Evolutionary conservation across 768 basidiomycete genomes (phyloP).

Genomic region (Cyclocybe cylindracea): DNA sequence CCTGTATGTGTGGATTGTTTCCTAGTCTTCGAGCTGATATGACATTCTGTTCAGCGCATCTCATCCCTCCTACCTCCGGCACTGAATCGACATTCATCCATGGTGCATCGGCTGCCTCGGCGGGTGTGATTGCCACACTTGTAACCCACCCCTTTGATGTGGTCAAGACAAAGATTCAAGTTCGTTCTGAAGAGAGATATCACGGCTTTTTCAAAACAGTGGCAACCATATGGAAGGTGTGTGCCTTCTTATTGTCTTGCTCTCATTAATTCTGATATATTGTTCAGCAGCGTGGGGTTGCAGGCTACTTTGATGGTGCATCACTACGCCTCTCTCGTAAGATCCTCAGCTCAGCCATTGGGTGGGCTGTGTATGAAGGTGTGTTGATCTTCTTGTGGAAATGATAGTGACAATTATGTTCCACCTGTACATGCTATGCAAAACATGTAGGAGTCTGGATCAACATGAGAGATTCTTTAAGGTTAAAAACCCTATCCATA

Average conservation of each 20-base stretch:
- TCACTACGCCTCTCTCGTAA: slow-evolving; percentile 84
- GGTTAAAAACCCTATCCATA: too few relatives aligned
- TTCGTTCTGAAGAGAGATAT: slow-evolving; percentile 77
- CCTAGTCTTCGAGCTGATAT: slow-evolving; percentile 6
- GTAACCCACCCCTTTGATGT: slow-evolving; percentile 94
- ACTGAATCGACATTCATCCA: slow-evolving; percentile 56
- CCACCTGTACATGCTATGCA: too few relatives aligned
- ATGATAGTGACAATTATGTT: neutral
- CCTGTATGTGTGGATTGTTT: slow-evolving; percentile 43
- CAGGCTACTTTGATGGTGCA: slow-evolving; percentile 86
- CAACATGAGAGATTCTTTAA: too few relatives aligned
- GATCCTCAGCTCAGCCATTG: slow-evolving; percentile 85
- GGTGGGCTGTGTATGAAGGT: slow-evolving; percentile 90
- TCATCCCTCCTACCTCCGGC: slow-evolving; percentile 44
- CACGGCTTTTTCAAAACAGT: slow-evolving; percentile 69
- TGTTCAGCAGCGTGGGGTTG: slow-evolving; percentile 71
- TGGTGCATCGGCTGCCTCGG: slow-evolving; percentile 69
- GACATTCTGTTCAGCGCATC: slow-evolving; percentile 28
- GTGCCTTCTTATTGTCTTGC: slow-evolving; percentile 16
- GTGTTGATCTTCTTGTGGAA: slow-evolving; percentile 59
- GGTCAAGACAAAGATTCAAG: slow-evolving; percentile 95
- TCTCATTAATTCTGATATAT: slow-evolving; percentile 1
- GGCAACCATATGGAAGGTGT: slow-evolving; percentile 66
- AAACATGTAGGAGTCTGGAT: too few relatives aligned
- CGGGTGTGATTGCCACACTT: slow-evolving; percentile 83